phyloP scores from a whole-genome alignment of 306 rosid species.

The Luffa acutangula region DNA sequence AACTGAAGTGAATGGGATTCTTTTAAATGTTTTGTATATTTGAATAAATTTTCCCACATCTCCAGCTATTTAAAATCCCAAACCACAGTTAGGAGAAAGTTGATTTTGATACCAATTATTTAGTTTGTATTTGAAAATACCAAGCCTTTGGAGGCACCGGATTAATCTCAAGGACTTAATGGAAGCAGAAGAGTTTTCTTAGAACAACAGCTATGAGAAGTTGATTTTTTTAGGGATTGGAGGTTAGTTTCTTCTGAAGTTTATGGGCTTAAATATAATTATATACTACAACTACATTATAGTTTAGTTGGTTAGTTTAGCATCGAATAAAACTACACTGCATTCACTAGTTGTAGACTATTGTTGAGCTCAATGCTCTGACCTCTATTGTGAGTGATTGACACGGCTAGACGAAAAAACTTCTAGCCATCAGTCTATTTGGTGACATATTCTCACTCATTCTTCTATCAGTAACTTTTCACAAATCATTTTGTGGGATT shows the following conservation, averaged over 20 bases:
- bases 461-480: slow-evolving; percentile 32
- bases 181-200: slow-evolving; percentile 31
- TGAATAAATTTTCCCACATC: too few relatives aligned
- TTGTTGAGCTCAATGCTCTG: slow-evolving; percentile 49
- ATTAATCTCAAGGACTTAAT: slow-evolving; percentile 34
- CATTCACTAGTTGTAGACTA: slow-evolving; percentile 47
- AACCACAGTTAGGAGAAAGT: too few relatives aligned
- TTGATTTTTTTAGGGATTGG: slow-evolving; percentile 50
- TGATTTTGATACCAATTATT: too few relatives aligned
- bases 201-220: slow-evolving; percentile 43
- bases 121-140: too few relatives aligned
- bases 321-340: slow-evolving; percentile 54
- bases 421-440: slow-evolving; percentile 44
- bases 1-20: background rate
- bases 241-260: slow-evolving; percentile 59
- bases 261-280: slow-evolving; percentile 65
- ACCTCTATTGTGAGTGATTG: slow-evolving; percentile 57
- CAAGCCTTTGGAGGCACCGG: too few relatives aligned
- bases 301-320: slow-evolving; percentile 63
- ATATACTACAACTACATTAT: slow-evolving; percentile 74
- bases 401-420: slow-evolving; percentile 39
- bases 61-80: too few relatives aligned
- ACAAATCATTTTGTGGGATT: slow-evolving; percentile 9
- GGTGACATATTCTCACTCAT: slow-evolving; percentile 40
- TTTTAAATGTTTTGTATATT: too few relatives aligned